Base-by-base conservation (phyloP, 2,329 filamentous ascomycete genomes). In the Cryphonectria naterciae region DNA sequence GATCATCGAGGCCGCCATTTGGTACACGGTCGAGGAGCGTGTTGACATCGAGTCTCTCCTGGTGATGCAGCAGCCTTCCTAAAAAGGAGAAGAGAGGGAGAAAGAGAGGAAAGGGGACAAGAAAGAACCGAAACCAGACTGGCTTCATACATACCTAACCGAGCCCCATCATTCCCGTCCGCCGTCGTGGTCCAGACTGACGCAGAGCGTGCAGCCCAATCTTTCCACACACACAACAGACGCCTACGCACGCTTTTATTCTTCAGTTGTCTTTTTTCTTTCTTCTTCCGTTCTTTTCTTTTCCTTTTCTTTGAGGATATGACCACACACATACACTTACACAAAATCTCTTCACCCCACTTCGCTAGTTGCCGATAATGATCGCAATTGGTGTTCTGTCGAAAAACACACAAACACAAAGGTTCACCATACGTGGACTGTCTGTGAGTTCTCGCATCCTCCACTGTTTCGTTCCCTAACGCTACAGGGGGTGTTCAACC, bases 1-100 rank as follows among this genome's bases (percentile, higher is more conserved):
- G 74, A 92, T 97, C 74, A 89, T 96, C 69, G 87, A 89, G 74
- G 93, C 93, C 3, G 92, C 91, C 4, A 88, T 91, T 32, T 95
- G 91, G 89, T 94, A 87, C 75, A 86, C 85, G 5, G 81, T 81
- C 56, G 72, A 73, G 70, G 72, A 73, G 41, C 70, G 70, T 37
- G 72, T 72, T 28, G 68, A 73, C 60, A 68, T 73, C 43, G 70
- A 72, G 43, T 62, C 67, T 49, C 70, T 49, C 22, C 22, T 73
- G 64, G 39, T 68, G 35, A 19, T 63, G 37, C 60, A 69, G 67
- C 46, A 28, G 28, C 64, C 25, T 25, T 65, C 63, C 13, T 28
- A 37, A 41, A 8, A 37, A 28, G 58, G 52, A 60, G n/a, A n/a
- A n/a, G 35, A 6, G 52, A 11, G 17, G n/a, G n/a, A n/a, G n/a